These are phyloP conservation scores for Penicillium brevicompactum DNA, from an alignment of 2,329 filamentous ascomycete species.

Conservation along the genomic window DNA sequence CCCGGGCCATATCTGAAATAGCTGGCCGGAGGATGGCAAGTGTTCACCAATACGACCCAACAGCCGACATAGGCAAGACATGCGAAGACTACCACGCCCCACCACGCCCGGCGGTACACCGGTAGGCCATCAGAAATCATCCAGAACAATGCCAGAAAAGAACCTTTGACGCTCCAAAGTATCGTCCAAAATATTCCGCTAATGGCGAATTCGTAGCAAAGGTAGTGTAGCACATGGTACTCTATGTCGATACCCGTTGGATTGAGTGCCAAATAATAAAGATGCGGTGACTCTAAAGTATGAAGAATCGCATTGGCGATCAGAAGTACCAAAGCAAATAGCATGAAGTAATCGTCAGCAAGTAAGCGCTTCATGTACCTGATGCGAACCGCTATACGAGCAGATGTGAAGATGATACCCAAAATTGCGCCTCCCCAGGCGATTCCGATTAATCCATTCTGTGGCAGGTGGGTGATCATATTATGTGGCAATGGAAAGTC, in stretches of 20 bases:
- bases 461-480: slow-evolving; percentile 14
- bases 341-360: slow-evolving; percentile 22
- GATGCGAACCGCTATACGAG: slow-evolving; percentile 18
- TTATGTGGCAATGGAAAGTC: slow-evolving; percentile 3
- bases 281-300: slow-evolving; percentile 21
- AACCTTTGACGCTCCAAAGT: slow-evolving; percentile 23
- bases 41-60: slow-evolving; percentile 19
- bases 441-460: slow-evolving; percentile 16
- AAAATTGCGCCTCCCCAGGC: slow-evolving; percentile 22
- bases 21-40: slow-evolving; percentile 20
- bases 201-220: slow-evolving; percentile 20
- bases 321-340: slow-evolving; percentile 16
- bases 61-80: slow-evolving; percentile 18
- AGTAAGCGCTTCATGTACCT: slow-evolving; percentile 16
- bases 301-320: slow-evolving; percentile 21
- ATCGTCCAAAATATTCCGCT: slow-evolving; percentile 26
- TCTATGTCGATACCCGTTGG: slow-evolving; percentile 11
- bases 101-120: slow-evolving; percentile 18
- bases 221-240: slow-evolving; percentile 15
- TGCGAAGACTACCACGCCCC: slow-evolving; percentile 11
- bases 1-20: slow-evolving; percentile 19
- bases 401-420: slow-evolving; percentile 15
- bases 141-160: slow-evolving; percentile 25
- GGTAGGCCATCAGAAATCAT: slow-evolving; percentile 17
- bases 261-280: slow-evolving; percentile 20